Conservation (phyloP, 78 protist genomes). For the Monosiga brevicollis region DNA sequence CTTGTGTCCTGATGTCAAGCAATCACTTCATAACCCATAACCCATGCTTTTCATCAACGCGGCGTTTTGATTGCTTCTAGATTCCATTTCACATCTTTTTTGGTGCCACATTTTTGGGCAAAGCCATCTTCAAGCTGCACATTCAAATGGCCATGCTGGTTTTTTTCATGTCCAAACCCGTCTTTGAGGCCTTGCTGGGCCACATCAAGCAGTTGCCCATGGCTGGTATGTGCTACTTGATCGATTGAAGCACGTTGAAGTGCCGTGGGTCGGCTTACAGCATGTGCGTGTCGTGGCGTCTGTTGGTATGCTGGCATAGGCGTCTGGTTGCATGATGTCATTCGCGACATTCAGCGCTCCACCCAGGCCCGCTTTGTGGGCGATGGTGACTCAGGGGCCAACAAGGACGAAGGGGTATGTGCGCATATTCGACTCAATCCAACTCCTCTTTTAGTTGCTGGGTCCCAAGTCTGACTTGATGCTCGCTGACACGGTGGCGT, state of each 20-base stretch:
- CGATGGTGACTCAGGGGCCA: no score
- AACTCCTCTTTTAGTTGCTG: neutral
- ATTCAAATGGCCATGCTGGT: constrained; percentile 9
- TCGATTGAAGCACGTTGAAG: no score
- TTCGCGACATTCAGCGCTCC: no score
- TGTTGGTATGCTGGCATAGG: no score
- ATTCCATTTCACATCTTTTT: constrained; percentile 57
- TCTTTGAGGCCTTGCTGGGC: neutral
- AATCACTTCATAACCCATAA: neutral
- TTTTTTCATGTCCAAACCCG: neutral
- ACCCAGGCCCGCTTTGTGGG: no score
- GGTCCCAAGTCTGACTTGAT: neutral
- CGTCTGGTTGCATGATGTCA: no score
- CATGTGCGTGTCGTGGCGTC: no score
- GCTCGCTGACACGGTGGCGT: no score
- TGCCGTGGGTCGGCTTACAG: no score
- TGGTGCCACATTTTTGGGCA: constrained; percentile 41
- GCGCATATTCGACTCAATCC: neutral
- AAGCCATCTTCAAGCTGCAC: constrained; percentile 43
- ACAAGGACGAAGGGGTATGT: no score
- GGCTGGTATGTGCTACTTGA: no score
- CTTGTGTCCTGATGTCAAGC: neutral
- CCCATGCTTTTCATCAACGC: constrained; percentile 36
- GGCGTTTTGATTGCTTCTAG: constrained; percentile 20
- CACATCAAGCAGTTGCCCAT: no score